Evolutionary conservation across 73 alveolate species (phyloP).

Genomic region (Paraurostyla sp.): DNA sequence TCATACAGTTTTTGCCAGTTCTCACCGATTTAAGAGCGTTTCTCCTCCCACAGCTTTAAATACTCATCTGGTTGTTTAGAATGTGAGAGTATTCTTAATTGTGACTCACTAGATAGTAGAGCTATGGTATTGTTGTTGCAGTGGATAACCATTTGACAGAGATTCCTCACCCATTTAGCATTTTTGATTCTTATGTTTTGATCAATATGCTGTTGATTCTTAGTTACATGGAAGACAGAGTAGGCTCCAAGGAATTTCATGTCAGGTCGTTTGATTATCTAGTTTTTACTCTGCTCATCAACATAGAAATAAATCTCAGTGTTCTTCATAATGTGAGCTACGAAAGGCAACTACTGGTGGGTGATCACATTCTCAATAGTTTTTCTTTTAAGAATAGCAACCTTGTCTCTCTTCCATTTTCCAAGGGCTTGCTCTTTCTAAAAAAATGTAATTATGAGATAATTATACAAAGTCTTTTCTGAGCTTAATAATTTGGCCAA

Average conservation of each 20-base stretch:
- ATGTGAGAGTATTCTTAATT: constrained; percentile 38
- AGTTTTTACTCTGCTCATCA: constrained; percentile 63
- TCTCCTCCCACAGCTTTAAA: constrained; percentile 53
- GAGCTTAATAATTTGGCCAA: constrained; percentile 60
- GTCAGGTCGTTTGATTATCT: constrained; percentile 42
- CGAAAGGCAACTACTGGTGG: constrained; percentile 56
- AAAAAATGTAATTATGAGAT: neutral
- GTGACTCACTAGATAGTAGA: constrained; percentile 12
- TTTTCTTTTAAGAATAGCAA: constrained; percentile 50
- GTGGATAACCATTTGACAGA: constrained; percentile 37
- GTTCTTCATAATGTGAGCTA: constrained; percentile 24
- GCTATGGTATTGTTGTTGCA: constrained; percentile 33
- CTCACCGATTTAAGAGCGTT: constrained; percentile 16
- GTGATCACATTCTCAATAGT: constrained; percentile 44
- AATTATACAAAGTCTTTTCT: constrained; percentile 56
- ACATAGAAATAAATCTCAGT: constrained; percentile 60
- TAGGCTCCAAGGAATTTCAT: constrained; percentile 63
- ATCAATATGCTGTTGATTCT: neutral
- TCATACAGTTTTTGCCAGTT: constrained; percentile 51
- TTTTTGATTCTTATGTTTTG: neutral
- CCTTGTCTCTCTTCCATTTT: constrained; percentile 49
- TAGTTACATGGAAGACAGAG: neutral
- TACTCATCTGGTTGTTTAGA: constrained; percentile 41
- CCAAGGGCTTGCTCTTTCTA: constrained; percentile 11
- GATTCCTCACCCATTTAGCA: constrained; percentile 56